A percentile compares a stretch with the other conserved stretches of the same genome.
Conservation (phyloP, 306 rosid genomes). For the Cicer chorassanicum region DNA sequence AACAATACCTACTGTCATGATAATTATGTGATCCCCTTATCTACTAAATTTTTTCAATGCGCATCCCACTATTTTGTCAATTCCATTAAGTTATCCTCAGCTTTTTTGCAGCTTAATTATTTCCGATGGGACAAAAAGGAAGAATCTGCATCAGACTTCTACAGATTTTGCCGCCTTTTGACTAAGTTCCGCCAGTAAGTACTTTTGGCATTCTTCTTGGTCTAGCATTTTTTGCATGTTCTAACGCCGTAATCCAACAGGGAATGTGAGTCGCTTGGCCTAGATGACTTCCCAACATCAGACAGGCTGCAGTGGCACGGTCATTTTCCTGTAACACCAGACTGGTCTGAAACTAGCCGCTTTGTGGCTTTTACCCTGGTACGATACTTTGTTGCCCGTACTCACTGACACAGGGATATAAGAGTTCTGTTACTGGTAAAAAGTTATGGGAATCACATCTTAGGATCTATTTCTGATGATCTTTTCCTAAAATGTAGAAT, state of each 20-base stretch:
- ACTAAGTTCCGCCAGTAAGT: constrained; percentile 78
- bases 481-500: constrained; percentile 23
- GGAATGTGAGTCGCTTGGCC: constrained; percentile 87
- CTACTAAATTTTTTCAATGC: constrained; percentile 29
- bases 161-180: constrained; percentile 83
- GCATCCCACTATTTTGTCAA: constrained; percentile 28
- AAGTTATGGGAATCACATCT: constrained; percentile 14
- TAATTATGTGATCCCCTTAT: constrained; percentile 68
- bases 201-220: constrained; percentile 10
- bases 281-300: constrained; percentile 86
- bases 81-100: constrained; percentile 36
- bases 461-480: constrained; percentile 10
- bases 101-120: constrained; percentile 75
- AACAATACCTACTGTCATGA: constrained; percentile 98
- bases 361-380: constrained; percentile 92
- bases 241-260: constrained; percentile 57
- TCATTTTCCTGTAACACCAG: constrained; percentile 75
- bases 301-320: constrained; percentile 98
- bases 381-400: constrained; percentile 38
- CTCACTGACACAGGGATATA: constrained; percentile 8
- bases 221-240: constrained; percentile 30
- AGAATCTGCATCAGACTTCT: constrained; percentile 73
- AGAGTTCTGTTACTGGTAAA: constrained; percentile 15
- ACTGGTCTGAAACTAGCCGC: constrained; percentile 89
- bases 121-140: constrained; percentile 92